phyloP scores from a whole-genome alignment of 345 rosid species.

The Lepidium sativum region DNA sequence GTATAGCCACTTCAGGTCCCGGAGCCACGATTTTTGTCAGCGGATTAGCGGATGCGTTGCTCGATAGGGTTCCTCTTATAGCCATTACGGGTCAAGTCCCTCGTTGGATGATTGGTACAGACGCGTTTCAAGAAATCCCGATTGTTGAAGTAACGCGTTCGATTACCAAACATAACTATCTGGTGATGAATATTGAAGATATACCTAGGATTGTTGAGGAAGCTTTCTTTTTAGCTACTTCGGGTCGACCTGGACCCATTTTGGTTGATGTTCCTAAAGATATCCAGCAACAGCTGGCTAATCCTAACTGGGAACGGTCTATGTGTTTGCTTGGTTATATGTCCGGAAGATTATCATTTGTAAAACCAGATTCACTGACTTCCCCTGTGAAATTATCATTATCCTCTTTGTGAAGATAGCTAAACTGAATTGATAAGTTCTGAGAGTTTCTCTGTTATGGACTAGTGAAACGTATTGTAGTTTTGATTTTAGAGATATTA shows the following conservation, averaged over 20 bases:
- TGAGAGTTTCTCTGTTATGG: neutral
- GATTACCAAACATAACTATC: slow-evolving; percentile 85
- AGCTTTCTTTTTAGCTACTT: slow-evolving; percentile 79
- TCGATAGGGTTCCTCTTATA: slow-evolving; percentile 80
- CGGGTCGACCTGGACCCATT: slow-evolving; percentile 92
- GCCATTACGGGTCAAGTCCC: slow-evolving; percentile 94
- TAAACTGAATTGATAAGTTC: neutral
- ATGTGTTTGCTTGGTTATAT: slow-evolving; percentile 60
- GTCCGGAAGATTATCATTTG: too few species aligned
- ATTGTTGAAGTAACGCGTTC: slow-evolving; percentile 89
- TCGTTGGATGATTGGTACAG: slow-evolving; percentile 87
- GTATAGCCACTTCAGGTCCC: slow-evolving; percentile 95
- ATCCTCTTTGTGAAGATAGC: too few species aligned
- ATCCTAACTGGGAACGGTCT: slow-evolving; percentile 63
- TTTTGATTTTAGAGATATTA: neutral
- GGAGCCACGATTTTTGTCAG: slow-evolving; percentile 92
- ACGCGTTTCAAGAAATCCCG: slow-evolving; percentile 92
- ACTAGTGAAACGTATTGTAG: neutral
- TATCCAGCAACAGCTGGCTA: slow-evolving; percentile 79
- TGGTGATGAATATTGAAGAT: slow-evolving; percentile 81
- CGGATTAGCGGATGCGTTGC: slow-evolving; percentile 81
- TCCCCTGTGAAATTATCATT: too few species aligned
- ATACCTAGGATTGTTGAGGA: slow-evolving; percentile 76
- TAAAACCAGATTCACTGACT: too few species aligned
- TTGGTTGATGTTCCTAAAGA: slow-evolving; percentile 90